Conservation (phyloP, 176 grass and related monocot species). For the Rhynchospora breviuscula region DNA sequence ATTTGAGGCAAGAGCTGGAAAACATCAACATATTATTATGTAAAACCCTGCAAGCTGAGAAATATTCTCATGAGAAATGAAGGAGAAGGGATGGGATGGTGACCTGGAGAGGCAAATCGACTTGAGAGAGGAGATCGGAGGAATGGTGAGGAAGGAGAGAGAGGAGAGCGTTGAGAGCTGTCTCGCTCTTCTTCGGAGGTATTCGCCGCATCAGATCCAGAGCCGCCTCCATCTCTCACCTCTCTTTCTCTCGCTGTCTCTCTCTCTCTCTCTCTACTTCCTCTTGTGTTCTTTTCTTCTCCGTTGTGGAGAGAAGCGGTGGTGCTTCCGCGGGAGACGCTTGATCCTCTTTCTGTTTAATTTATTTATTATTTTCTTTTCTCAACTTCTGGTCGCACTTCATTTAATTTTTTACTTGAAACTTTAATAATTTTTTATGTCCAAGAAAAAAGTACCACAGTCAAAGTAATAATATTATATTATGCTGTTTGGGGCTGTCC, state of each 20-base stretch:
- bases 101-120: slow-evolving; percentile 94
- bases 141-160: slow-evolving; percentile 88
- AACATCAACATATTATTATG: too few relatives aligned
- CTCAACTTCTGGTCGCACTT: slow-evolving; percentile 1
- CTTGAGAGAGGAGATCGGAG: slow-evolving; percentile 98
- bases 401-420: not conserved
- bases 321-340: not conserved
- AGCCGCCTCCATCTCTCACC: slow-evolving; percentile 74
- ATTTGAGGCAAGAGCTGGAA: too few relatives aligned
- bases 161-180: slow-evolving; percentile 79
- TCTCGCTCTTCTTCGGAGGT: slow-evolving; percentile 75
- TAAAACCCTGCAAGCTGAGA: too few relatives aligned
- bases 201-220: slow-evolving; percentile 99
- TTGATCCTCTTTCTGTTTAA: not conserved
- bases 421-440: not conserved
- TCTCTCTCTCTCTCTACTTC: not conserved
- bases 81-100: not conserved
- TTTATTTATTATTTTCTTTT: not conserved
- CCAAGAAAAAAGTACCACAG: not conserved
- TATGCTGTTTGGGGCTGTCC: not conserved
- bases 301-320: not conserved
- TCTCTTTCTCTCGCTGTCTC: not conserved
- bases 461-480: not conserved
- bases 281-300: not conserved
- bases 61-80: not conserved